These are phyloP conservation scores for Rutstroemia sp. DNA, from an alignment of 2,329 filamentous ascomycete species.

Conservation along the genomic window DNA sequence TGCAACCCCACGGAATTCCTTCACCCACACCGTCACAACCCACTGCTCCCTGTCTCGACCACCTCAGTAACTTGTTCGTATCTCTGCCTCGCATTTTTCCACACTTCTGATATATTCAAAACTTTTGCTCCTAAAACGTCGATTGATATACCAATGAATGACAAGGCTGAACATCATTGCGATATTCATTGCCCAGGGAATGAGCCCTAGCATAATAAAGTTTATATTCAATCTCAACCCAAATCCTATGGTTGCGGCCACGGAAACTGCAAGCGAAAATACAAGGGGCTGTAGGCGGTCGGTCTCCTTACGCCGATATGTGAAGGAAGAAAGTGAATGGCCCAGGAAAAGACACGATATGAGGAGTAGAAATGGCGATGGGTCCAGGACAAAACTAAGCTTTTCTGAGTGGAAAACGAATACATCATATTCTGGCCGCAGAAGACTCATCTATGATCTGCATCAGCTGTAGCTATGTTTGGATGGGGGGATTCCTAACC, in stretches of 20 bases:
- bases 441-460: not conserved
- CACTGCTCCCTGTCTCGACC: too few species aligned
- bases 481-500: not conserved
- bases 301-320: conserved; percentile 28
- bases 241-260: conserved; percentile 24
- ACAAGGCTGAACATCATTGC: conserved; percentile 31
- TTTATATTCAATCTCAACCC: conserved; percentile 22
- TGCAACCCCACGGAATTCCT: too few species aligned
- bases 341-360: conserved; percentile 31
- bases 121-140: not conserved
- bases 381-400: conserved; percentile 23
- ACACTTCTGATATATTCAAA: not conserved
- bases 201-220: conserved; percentile 30
- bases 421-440: not conserved
- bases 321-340: conserved; percentile 32
- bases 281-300: conserved; percentile 30
- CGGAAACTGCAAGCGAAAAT: conserved; percentile 24
- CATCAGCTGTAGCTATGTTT: not conserved
- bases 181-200: conserved; percentile 31
- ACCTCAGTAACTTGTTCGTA: too few species aligned
- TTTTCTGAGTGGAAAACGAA: conserved; percentile 12
- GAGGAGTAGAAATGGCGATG: conserved; percentile 30
- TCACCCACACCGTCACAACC: too few species aligned
- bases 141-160: conserved; percentile 21
- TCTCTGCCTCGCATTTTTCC: too few species aligned